Conservation (phyloP, 2,329 filamentous ascomycete genomes). For the Ascocoryne sarcoides region DNA sequence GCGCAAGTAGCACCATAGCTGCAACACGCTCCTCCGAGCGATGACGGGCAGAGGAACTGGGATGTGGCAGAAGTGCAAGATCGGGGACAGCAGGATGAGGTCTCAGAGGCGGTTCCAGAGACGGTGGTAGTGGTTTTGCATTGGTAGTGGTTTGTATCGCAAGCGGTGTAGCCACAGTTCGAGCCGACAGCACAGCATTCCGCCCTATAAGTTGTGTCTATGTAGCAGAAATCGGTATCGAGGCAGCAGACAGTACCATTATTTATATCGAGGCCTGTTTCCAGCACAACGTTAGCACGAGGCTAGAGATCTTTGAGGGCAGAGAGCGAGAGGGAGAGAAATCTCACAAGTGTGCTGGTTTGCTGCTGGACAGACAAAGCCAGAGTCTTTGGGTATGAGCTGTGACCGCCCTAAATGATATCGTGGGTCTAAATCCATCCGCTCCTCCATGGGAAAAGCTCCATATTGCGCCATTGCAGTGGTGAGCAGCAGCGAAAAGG, state of each 20-base stretch:
- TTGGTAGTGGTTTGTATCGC: conserved; percentile 24
- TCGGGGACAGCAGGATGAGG: conserved; percentile 27
- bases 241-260: conserved; percentile 33
- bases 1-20: conserved; percentile 36
- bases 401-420: conserved; percentile 16
- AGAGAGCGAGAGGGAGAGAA: background rate
- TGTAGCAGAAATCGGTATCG: conserved; percentile 38
- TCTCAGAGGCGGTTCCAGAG: conserved; percentile 10
- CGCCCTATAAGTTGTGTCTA: conserved; percentile 28
- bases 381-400: conserved; percentile 11
- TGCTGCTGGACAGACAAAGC: conserved; percentile 10
- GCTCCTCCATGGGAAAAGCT: conserved; percentile 11
- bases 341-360: conserved; percentile 22
- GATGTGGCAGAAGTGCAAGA: conserved; percentile 23
- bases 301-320: background rate
- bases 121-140: conserved; percentile 25
- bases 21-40: conserved; percentile 37
- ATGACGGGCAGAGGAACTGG: conserved; percentile 27
- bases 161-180: conserved; percentile 32
- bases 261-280: conserved; percentile 36
- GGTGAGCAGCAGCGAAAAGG: conserved; percentile 1
- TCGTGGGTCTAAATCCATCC: conserved; percentile 17
- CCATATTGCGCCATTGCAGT: conserved; percentile 15
- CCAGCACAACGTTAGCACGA: background rate
- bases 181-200: conserved; percentile 36